phyloP scores from a whole-genome alignment of 1,139 yeast species.

The Yamadazyma blattariae region DNA sequence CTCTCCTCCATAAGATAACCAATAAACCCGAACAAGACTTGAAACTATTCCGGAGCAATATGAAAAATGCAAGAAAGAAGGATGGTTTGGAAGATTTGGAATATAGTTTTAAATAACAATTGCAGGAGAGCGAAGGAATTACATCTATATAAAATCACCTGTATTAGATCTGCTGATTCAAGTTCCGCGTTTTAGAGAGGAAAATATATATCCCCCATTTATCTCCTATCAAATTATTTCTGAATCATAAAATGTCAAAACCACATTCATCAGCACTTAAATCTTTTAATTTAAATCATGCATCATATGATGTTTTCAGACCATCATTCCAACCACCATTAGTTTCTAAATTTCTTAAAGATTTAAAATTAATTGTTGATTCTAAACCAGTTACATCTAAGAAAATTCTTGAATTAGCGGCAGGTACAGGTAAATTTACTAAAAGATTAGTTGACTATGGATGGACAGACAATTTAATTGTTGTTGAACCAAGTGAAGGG shows the following conservation, averaged over 20 bases:
- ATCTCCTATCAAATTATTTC: too few species aligned
- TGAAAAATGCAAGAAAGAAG: too few species aligned
- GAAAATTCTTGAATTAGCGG: conserved; percentile 52
- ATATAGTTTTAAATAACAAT: too few species aligned
- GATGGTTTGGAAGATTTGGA: too few species aligned
- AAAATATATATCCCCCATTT: too few species aligned
- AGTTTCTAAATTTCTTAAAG: conserved; percentile 44
- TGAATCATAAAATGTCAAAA: conserved; percentile 1
- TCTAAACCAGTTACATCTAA: conserved; percentile 20
- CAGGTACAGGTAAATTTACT: conserved; percentile 70
- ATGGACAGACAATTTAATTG: conserved; percentile 34
- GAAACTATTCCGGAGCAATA: too few species aligned
- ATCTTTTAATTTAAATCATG: conserved; percentile 55
- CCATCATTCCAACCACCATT: conserved; percentile 51
- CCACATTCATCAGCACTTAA: conserved; percentile 36
- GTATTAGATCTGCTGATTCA: too few species aligned
- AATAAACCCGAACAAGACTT: too few species aligned
- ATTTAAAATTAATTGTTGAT: conserved; percentile 26
- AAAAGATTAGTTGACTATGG: conserved; percentile 40
- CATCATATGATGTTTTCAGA: conserved; percentile 52
- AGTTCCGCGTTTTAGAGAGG: too few species aligned
- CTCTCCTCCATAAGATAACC: too few species aligned
- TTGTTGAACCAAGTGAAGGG: conserved; percentile 61
- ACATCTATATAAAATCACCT: too few species aligned
- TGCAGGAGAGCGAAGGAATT: too few species aligned